Conservation (phyloP, 257 asterid species). For the Linaria vulgaris region DNA sequence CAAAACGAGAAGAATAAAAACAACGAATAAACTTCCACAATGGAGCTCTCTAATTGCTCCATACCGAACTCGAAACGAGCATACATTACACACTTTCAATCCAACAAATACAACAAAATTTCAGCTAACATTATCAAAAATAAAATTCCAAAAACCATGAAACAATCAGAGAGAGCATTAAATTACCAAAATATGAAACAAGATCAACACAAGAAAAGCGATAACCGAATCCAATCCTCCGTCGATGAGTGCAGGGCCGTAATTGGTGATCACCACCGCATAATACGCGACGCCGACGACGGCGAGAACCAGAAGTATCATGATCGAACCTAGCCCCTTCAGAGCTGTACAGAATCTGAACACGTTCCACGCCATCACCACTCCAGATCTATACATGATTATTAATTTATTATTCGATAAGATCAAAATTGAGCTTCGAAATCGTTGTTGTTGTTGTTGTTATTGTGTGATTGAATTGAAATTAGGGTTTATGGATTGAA, state of each 20-base stretch:
- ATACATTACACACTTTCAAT: background rate
- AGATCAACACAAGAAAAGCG: slow-evolving; percentile 58
- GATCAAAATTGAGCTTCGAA: no score
- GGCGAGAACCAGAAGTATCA: slow-evolving; percentile 87
- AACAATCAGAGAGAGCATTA: background rate
- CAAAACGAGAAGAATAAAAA: background rate
- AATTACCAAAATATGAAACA: slow-evolving; percentile 84
- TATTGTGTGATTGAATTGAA: no score
- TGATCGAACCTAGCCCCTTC: slow-evolving; percentile 93
- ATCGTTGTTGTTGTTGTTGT: no score
- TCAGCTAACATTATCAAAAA: slow-evolving; percentile 18
- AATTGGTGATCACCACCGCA: slow-evolving; percentile 79
- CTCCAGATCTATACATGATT: slow-evolving; percentile 99
- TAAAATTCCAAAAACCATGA: no score
- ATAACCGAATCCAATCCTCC: slow-evolving; percentile 72
- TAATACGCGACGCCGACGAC: slow-evolving; percentile 93
- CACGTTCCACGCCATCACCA: slow-evolving; percentile 97
- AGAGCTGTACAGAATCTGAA: slow-evolving; percentile 96
- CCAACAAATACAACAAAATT: slow-evolving; percentile 7
- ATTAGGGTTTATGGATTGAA: slow-evolving; percentile 43
- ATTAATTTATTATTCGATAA: no score
- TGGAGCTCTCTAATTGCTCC: no score
- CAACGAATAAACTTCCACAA: background rate
- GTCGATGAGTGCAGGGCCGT: slow-evolving; percentile 73
- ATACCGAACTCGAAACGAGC: background rate